phyloP scores from a whole-genome alignment of 2,329 filamentous ascomycete genomes.

The Aspergillus sp. region DNA sequence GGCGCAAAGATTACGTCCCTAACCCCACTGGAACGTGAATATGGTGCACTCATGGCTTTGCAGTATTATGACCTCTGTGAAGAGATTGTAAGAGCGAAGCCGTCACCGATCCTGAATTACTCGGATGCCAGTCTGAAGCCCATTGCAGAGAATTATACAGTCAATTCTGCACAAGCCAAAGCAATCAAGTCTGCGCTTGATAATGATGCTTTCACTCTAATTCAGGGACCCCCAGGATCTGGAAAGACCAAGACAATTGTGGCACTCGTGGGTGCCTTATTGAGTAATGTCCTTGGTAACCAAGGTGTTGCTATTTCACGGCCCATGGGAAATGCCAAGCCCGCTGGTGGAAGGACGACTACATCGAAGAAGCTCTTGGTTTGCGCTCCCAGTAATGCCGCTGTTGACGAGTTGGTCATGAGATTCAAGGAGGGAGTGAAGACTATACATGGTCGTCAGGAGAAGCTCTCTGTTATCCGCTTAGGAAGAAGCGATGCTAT shows the following conservation, averaged over 20 bases:
- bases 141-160: slow-evolving; percentile 73
- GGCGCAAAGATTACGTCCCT: slow-evolving; percentile 88
- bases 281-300: slow-evolving; percentile 61
- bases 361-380: slow-evolving; percentile 82
- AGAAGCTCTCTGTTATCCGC: slow-evolving; percentile 83
- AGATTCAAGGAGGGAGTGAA: slow-evolving; percentile 86
- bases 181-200: slow-evolving; percentile 89
- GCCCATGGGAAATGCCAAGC: slow-evolving; percentile 40
- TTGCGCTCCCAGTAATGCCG: slow-evolving; percentile 97
- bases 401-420: slow-evolving; percentile 92
- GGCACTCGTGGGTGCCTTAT: slow-evolving; percentile 86
- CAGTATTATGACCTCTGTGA: slow-evolving; percentile 96
- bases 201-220: slow-evolving; percentile 95
- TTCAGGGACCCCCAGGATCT: slow-evolving; percentile 93
- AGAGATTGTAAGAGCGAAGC: slow-evolving; percentile 85
- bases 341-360: slow-evolving; percentile 35
- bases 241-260: slow-evolving; percentile 99
- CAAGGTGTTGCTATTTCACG: slow-evolving; percentile 52
- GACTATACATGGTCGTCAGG: slow-evolving; percentile 68
- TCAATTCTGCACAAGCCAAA: slow-evolving; percentile 87
- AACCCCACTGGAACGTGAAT: slow-evolving; percentile 93
- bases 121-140: slow-evolving; percentile 69
- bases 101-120: slow-evolving; percentile 83
- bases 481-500: slow-evolving; percentile 90
- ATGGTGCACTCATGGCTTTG: slow-evolving; percentile 83